Base-by-base conservation (phyloP, 2,329 filamentous ascomycete genomes). In the Fusarium graminum region DNA sequence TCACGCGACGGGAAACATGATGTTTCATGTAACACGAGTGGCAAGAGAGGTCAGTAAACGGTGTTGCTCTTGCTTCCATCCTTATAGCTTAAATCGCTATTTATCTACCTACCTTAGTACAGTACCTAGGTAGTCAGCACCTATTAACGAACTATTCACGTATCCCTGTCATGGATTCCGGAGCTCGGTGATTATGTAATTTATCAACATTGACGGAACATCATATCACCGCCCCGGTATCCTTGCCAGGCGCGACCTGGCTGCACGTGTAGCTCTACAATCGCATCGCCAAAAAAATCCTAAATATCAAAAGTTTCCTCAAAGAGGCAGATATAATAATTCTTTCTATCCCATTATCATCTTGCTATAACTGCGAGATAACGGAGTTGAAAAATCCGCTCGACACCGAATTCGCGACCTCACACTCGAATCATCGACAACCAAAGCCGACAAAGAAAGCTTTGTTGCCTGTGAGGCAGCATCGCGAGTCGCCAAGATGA, bases 401-500 rank as follows among this genome's bases (percentile, higher is more conserved):
- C 17, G 16, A 36, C 28, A 50, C 45, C 50, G 29, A 55, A n/a
- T 16, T 54, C 45, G 19, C 40, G 26, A 26, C 52, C 42, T 40
- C 22, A 13, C 25, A 34, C 28, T 36, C 17, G 16, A 47, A 59
- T 44, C 55, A 55, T 62, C 54, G 57, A 69, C 43, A 42, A 43
- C 52, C 36, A 39, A 47, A 58, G 30, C 55, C 54, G 40, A 55
- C 61, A 56, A 67, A 53, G 45, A 47, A 67, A 62, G 56, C 68
- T 65, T 65, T 71, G 68, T 68, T 70, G 68, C 71, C 66, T 71
- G 61, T 58, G 60, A 65, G 69, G 62, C 65, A 72, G 62, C 68
- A 70, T 66, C 63, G 65, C 67, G 55, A 64, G 44, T 56, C 63
- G 74, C 69, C 77, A 86, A 74, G 16, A 90, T 90, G 88, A 89